Percentiles rank a stretch among this genome's conserved stretches.
phyloP scores from a whole-genome alignment of 495 filamentous ascomycete species.

The Neurospora discreta region DNA sequence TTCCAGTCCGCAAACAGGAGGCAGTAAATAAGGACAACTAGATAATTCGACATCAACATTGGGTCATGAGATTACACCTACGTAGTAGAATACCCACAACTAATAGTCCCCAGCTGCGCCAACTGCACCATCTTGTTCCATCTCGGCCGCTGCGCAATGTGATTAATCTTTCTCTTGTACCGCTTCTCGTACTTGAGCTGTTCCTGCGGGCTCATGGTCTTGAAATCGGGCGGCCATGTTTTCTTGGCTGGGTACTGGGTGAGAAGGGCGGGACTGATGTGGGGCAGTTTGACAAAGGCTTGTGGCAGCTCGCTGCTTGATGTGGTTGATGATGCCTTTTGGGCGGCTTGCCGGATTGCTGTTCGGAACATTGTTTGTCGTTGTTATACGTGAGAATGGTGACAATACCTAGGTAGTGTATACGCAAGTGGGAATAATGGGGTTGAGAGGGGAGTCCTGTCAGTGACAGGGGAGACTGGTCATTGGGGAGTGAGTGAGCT shows the following conservation, averaged over 20 bases:
- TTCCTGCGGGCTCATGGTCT: constrained; percentile 64
- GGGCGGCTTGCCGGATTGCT: neutral
- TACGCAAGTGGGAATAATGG: neutral
- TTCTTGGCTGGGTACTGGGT: constrained; percentile 51
- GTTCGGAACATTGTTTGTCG: neutral
- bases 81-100: constrained; percentile 47
- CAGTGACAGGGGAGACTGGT: neutral
- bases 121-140: constrained; percentile 65
- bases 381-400: neutral
- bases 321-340: neutral
- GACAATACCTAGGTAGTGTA: neutral
- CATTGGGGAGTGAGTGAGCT: neutral
- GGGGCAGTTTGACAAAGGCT: neutral
- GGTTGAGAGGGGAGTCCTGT: neutral
- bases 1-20: constrained; percentile 74
- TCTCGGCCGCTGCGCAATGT: constrained; percentile 63
- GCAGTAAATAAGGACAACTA: constrained; percentile 60
- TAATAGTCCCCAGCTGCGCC: constrained; percentile 53
- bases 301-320: neutral
- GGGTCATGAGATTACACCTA: no score
- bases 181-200: constrained; percentile 77
- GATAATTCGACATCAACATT: neutral
- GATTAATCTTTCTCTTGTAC: constrained; percentile 54
- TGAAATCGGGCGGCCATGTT: constrained; percentile 88
- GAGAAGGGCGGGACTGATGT: constrained; percentile 41